Conservation (phyloP, 805 yeast genomes). For the Nakazawaea populi region DNA sequence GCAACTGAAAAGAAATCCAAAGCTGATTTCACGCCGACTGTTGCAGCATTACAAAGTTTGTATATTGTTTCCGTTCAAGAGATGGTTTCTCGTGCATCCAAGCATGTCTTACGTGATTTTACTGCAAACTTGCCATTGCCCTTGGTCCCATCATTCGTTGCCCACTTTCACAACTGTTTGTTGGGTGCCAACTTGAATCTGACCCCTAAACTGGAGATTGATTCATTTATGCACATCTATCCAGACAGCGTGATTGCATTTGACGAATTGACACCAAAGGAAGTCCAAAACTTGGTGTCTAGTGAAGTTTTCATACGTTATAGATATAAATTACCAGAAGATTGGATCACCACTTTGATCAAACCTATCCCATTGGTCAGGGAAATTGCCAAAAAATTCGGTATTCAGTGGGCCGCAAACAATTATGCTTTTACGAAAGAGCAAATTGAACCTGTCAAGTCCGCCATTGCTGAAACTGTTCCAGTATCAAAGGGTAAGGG, state of each 20-base stretch:
- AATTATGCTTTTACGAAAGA: slow-evolving; percentile 43
- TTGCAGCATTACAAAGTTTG: slow-evolving; percentile 42
- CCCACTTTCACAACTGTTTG: slow-evolving; percentile 68
- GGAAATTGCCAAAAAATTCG: slow-evolving; percentile 70
- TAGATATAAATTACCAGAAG: slow-evolving; percentile 48
- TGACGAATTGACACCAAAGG: slow-evolving; percentile 37
- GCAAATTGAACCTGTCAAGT: slow-evolving; percentile 24
- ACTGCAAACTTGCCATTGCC: slow-evolving; percentile 42
- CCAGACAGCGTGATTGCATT: slow-evolving; percentile 35
- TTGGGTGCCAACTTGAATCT: slow-evolving; percentile 45
- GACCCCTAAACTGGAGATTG: slow-evolving; percentile 30
- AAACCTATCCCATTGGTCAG: slow-evolving; percentile 44
- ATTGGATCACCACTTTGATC: slow-evolving; percentile 37
- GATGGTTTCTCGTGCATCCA: slow-evolving; percentile 73
- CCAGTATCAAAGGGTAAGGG: slow-evolving; percentile 19
- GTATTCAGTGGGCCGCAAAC: slow-evolving; percentile 74
- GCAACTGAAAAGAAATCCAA: slow-evolving; percentile 18
- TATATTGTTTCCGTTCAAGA: slow-evolving; percentile 49
- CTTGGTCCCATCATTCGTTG: slow-evolving; percentile 53
- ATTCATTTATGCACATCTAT: slow-evolving; percentile 34
- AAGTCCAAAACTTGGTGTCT: slow-evolving; percentile 38
- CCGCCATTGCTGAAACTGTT: slow-evolving; percentile 22
- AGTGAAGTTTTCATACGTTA: slow-evolving; percentile 55
- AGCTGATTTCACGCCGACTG: slow-evolving; percentile 35
- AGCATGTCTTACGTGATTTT: slow-evolving; percentile 59